Evolutionary conservation across 2,329 filamentous ascomycete species (phyloP).

Genomic region (Colletotrichum brevisporum): DNA sequence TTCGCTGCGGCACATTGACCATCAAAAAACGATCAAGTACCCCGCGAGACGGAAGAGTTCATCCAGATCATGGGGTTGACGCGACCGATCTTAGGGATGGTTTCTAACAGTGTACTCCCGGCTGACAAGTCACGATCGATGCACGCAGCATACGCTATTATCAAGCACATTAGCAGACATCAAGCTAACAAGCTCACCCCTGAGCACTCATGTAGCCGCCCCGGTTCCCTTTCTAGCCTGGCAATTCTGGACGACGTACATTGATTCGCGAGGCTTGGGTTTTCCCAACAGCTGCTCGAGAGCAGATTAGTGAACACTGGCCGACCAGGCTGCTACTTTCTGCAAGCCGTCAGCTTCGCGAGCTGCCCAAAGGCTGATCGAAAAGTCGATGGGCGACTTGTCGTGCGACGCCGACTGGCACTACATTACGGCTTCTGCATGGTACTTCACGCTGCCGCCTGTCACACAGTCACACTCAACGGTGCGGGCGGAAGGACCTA

Average conservation of each 20-base stretch:
- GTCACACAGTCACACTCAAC: slow-evolving; percentile 23
- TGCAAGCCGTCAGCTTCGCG: background rate
- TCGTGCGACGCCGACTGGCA: slow-evolving; percentile 8
- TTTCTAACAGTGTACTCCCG: background rate
- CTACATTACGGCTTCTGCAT: slow-evolving; percentile 1
- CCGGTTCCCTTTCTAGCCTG: background rate
- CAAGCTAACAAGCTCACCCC: background rate
- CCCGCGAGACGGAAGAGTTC: background rate
- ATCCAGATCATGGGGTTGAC: slow-evolving; percentile 6
- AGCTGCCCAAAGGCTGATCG: slow-evolving; percentile 1
- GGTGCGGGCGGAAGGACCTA: background rate
- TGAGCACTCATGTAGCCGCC: slow-evolving; percentile 7
- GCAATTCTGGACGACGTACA: slow-evolving; percentile 21
- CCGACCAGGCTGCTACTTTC: background rate
- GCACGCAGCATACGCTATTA: background rate
- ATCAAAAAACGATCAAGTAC: background rate
- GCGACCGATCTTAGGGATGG: background rate
- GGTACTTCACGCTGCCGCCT: slow-evolving; percentile 2
- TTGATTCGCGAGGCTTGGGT: slow-evolving; percentile 19
- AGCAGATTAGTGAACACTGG: slow-evolving; percentile 15
- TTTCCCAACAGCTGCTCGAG: background rate
- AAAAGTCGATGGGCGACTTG: background rate
- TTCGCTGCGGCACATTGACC: background rate
- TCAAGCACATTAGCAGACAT: background rate
- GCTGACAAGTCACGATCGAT: background rate